phyloP scores from a whole-genome alignment of 148 eudicot genomes.

The Rhododendron griersonianum region DNA sequence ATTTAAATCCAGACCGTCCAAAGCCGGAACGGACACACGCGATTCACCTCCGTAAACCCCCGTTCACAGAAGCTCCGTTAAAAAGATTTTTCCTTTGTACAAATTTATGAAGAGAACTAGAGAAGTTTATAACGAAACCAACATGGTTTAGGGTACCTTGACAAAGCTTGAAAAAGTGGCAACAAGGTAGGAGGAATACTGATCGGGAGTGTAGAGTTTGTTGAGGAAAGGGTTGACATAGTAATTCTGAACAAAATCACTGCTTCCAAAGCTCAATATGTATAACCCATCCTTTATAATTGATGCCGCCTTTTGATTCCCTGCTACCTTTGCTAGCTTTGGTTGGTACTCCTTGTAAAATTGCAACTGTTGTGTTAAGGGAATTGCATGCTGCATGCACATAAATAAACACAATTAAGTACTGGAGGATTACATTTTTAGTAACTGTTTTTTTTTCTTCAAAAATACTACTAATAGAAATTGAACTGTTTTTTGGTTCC shows the following conservation, averaged over 20 bases:
- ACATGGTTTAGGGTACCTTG: conserved; percentile 36
- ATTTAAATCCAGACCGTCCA: too few relatives aligned
- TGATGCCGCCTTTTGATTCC: conserved; percentile 51
- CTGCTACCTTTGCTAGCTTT: conserved; percentile 59
- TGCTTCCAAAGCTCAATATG: conserved; percentile 64
- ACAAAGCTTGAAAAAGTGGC: conserved; percentile 56
- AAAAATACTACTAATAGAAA: too few relatives aligned
- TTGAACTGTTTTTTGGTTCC: not conserved
- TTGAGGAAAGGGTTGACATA: conserved; percentile 69
- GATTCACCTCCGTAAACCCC: too few relatives aligned
- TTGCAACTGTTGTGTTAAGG: conserved; percentile 65
- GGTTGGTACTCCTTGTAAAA: conserved; percentile 83
- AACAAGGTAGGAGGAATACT: conserved; percentile 48
- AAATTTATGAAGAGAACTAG: too few relatives aligned
- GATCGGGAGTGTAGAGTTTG: conserved; percentile 65
- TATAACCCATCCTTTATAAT: conserved; percentile 61
- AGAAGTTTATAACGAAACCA: too few relatives aligned
- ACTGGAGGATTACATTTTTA: not conserved
- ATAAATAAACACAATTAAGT: conserved; percentile 22
- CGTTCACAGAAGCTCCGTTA: too few relatives aligned
- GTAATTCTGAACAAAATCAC: conserved; percentile 86
- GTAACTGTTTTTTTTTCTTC: too few relatives aligned
- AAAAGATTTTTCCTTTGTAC: too few relatives aligned
- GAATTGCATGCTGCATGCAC: conserved; percentile 83
- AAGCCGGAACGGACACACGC: too few relatives aligned